Percentiles rank a stretch among this genome's conserved stretches.
These are phyloP conservation scores for Ustilago esculenta DNA, from an alignment of 1,284 basidiomycete genomes.

Conservation along the genomic window DNA sequence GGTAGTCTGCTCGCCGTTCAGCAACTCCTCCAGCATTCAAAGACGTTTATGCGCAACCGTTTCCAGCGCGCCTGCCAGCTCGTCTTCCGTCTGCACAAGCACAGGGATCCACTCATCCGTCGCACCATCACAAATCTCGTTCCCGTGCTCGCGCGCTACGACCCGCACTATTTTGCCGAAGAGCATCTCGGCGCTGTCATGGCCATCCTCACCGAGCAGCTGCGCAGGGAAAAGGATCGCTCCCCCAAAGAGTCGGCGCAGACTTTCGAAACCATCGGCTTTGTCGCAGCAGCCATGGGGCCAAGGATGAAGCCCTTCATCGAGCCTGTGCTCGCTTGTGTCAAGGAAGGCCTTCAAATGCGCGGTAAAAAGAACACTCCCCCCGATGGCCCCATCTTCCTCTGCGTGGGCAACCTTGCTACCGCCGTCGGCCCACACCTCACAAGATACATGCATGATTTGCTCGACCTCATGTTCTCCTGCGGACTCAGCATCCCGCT, in stretches of 20 bases:
- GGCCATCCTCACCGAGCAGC: conserved; percentile 52
- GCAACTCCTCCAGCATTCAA: conserved; percentile 89
- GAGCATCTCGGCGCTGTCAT: conserved; percentile 63
- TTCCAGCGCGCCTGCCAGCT: conserved; percentile 90
- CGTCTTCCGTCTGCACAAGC: conserved; percentile 89
- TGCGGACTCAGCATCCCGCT: conserved; percentile 92
- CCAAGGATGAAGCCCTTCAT: conserved; percentile 96
- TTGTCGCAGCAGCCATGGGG: conserved; percentile 88
- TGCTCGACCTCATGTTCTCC: conserved; percentile 95
- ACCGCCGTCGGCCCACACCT: conserved; percentile 94
- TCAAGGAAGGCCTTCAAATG: conserved; percentile 86
- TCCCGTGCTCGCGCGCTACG: conserved; percentile 63
- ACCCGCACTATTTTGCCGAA: conserved; percentile 64
- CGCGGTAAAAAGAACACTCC: conserved; percentile 92
- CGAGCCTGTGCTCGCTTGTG: conserved; percentile 87
- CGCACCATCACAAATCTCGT: conserved; percentile 64
- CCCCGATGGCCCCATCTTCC: conserved; percentile 94
- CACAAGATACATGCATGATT: conserved; percentile 93
- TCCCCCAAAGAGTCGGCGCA: conserved; percentile 55
- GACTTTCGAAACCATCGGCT: conserved; percentile 93
- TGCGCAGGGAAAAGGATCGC: conserved; percentile 58
- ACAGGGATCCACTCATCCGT: conserved; percentile 88
- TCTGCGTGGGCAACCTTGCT: conserved; percentile 96
- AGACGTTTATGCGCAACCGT: conserved; percentile 93
- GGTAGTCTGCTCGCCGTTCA: conserved; percentile 92